Conservation (phyloP, 352 stramenopile species). For the Phytophthora gonapodyides region DNA sequence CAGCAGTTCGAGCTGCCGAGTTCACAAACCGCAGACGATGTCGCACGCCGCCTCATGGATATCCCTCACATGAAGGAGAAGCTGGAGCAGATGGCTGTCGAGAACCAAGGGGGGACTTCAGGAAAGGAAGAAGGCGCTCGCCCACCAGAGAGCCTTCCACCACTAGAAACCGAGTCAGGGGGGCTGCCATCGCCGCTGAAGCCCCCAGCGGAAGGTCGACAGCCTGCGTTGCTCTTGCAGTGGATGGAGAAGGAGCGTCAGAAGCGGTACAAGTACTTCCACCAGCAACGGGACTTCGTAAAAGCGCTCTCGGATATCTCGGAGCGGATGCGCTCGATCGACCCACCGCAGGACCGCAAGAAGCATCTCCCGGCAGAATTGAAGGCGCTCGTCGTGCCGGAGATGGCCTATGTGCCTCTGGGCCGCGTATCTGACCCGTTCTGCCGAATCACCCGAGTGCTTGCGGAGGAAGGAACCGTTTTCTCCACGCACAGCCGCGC, state of each 20-base stretch:
- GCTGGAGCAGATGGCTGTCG: constrained; percentile 37
- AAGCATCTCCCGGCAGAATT: constrained; percentile 58
- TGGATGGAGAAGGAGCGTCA: constrained; percentile 82
- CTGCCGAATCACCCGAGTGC: constrained; percentile 65
- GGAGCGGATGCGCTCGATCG: constrained; percentile 67
- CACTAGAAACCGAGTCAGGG: neutral
- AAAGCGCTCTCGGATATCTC: constrained; percentile 73
- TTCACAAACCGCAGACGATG: constrained; percentile 33
- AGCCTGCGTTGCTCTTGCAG: constrained; percentile 62
- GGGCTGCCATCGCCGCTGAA: neutral
- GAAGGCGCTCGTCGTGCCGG: constrained; percentile 48
- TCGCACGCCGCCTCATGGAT: constrained; percentile 51
- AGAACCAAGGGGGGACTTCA: constrained; percentile 6
- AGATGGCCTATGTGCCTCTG: constrained; percentile 81
- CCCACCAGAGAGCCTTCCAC: constrained; percentile 9
- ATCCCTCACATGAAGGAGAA: constrained; percentile 65
- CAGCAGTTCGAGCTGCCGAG: constrained; percentile 69
- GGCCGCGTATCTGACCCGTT: constrained; percentile 75
- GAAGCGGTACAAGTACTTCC: constrained; percentile 84
- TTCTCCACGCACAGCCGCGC: constrained; percentile 83
- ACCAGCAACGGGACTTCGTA: constrained; percentile 79
- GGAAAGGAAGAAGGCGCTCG: constrained; percentile 16
- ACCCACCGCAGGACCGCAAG: constrained; percentile 68
- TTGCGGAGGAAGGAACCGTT: constrained; percentile 74
- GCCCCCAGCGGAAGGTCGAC: constrained; percentile 8